Conservation (phyloP, 2,329 filamentous ascomycete species). For the Scolecobasidium constrictum region DNA sequence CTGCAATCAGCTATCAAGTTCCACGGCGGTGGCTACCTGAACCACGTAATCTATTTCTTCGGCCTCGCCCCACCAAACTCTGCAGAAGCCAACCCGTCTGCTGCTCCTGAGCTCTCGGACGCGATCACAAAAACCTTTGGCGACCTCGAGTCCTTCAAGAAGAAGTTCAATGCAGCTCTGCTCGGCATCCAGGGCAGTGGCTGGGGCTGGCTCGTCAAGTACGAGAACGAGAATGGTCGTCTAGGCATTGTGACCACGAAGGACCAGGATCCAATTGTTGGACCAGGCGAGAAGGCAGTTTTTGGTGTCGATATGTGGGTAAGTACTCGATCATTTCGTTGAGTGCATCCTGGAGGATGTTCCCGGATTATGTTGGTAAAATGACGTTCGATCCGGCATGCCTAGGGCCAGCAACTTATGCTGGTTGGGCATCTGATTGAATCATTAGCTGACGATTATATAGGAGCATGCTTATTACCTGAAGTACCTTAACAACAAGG, state of each 20-base stretch:
- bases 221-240: conserved; percentile 33
- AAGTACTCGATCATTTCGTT: too few relatives aligned
- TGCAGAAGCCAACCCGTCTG: conserved; percentile 44
- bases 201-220: conserved; percentile 77
- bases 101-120: conserved; percentile 45
- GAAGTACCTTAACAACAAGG: conserved; percentile 65
- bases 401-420: too few relatives aligned
- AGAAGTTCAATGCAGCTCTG: conserved; percentile 53
- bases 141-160: conserved; percentile 53
- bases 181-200: conserved; percentile 71
- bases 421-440: too few relatives aligned
- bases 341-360: too few relatives aligned
- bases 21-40: conserved; percentile 86
- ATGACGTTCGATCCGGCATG: too few relatives aligned
- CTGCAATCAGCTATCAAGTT: conserved; percentile 69
- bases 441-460: too few relatives aligned
- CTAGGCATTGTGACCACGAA: conserved; percentile 71
- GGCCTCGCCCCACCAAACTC: conserved; percentile 57
- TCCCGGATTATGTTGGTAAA: too few relatives aligned
- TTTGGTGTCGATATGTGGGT: conserved; percentile 84
- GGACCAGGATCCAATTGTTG: conserved; percentile 69
- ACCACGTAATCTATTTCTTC: conserved; percentile 89
- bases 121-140: conserved; percentile 60
- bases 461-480: conserved; percentile 90
- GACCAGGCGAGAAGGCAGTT: conserved; percentile 51